phyloP scores from a whole-genome alignment of 192 early-diverging fungal genomes.

The Linnemannia schmuckeri region DNA sequence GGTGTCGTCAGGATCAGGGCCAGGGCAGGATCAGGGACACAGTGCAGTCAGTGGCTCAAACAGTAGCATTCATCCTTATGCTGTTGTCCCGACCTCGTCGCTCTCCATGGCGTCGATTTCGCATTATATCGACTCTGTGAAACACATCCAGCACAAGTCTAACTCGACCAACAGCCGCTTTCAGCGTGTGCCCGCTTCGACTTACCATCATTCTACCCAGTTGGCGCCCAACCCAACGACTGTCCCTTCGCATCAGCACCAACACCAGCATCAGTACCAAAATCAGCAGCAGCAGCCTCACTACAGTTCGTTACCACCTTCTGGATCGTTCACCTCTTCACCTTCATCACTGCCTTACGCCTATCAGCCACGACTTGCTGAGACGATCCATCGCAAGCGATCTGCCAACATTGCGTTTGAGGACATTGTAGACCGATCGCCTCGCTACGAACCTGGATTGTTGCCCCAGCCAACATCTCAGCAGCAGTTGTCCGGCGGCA shows the following conservation, averaged over 20 bases:
- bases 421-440: conserved; percentile 21
- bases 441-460: conserved; percentile 10
- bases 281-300: neutral
- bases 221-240: neutral
- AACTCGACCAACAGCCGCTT: conserved; percentile 9
- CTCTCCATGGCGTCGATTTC: conserved; percentile 45
- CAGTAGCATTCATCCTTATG: neutral
- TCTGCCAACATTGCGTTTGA: conserved; percentile 53
- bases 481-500: neutral
- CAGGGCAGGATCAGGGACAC: neutral
- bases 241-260: conserved; percentile 8
- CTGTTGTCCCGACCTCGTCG: conserved; percentile 7
- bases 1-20: neutral
- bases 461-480: neutral
- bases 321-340: conserved; percentile 9
- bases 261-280: conserved; percentile 8
- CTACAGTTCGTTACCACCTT: neutral
- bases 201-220: conserved; percentile 5
- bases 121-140: conserved; percentile 46
- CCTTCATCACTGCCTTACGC: neutral
- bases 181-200: conserved; percentile 18
- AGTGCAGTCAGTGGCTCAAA: neutral
- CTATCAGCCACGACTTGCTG: conserved; percentile 20
- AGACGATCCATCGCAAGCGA: conserved; percentile 37
- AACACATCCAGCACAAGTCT: conserved; percentile 29